Percentiles rank a stretch among this genome's conserved stretches.
These are phyloP conservation scores for Seiridium unicorne DNA, from an alignment of 2,329 filamentous ascomycete species.

Conservation along the genomic window DNA sequence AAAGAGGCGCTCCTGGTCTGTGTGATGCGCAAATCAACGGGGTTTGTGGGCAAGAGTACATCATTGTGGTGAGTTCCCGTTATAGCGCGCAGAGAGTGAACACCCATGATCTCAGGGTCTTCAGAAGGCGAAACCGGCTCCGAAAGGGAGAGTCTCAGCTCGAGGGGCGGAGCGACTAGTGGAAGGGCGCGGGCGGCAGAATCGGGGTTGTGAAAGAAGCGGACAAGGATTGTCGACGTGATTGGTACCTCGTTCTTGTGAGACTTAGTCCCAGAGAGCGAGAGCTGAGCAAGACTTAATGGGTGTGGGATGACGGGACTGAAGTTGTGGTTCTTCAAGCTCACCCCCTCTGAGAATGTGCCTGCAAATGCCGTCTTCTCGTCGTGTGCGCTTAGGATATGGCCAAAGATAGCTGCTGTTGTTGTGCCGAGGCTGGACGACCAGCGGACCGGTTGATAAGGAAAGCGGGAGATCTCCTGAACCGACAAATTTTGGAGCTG, in stretches of 20 bases:
- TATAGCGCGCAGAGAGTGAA: slow-evolving; percentile 36
- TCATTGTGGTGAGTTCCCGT: slow-evolving; percentile 36
- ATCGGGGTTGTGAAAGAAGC: slow-evolving; percentile 39
- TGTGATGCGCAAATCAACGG: slow-evolving; percentile 47
- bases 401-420: slow-evolving; percentile 49
- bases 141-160: slow-evolving; percentile 34
- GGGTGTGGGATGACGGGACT: slow-evolving; percentile 47
- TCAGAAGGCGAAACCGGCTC: slow-evolving; percentile 22
- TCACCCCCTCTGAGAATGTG: neutral
- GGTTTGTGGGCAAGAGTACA: slow-evolving; percentile 42
- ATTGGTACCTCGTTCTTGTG: slow-evolving; percentile 16
- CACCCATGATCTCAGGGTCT: slow-evolving; percentile 19
- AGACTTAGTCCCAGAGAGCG: slow-evolving; percentile 13
- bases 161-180: slow-evolving; percentile 30
- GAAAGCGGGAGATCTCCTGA: slow-evolving; percentile 5
- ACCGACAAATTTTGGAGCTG: neutral
- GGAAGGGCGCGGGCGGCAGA: slow-evolving; percentile 11
- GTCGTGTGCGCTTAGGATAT: slow-evolving; percentile 35
- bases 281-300: slow-evolving; percentile 35
- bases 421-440: slow-evolving; percentile 16
- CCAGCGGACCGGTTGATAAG: slow-evolving; percentile 20
- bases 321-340: slow-evolving; percentile 22
- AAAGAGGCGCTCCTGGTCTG: slow-evolving; percentile 34
- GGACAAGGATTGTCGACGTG: slow-evolving; percentile 39
- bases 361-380: neutral